Conservation (phyloP, 805 yeast genomes). For the Cyberlindnera euphorbiae region DNA sequence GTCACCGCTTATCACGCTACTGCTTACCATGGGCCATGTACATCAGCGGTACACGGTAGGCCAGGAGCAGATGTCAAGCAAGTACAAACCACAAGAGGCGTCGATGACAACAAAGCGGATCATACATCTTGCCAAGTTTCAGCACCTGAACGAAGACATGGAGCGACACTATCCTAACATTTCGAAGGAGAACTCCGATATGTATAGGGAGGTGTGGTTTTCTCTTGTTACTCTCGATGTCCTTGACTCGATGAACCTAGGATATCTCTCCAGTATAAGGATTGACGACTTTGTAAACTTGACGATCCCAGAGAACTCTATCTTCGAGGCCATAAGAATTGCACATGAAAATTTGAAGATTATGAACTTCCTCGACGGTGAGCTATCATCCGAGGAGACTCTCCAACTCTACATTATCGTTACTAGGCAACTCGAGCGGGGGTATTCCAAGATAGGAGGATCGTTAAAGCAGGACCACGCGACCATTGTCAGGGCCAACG, state of each 20-base stretch:
- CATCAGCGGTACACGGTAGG: neutral
- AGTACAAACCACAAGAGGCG: neutral
- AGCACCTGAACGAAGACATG: slow-evolving; percentile 3
- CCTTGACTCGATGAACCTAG: neutral
- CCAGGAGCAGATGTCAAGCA: neutral
- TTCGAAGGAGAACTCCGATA: neutral
- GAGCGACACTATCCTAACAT: neutral
- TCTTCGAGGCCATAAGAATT: neutral
- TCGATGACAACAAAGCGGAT: slow-evolving; percentile 1
- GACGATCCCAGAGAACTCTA: neutral
- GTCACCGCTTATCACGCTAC: too few relatives aligned
- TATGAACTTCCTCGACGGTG: slow-evolving; percentile 5
- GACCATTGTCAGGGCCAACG: too few relatives aligned
- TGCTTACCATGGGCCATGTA: neutral
- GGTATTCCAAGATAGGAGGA: neutral
- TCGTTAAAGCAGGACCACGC: too few relatives aligned
- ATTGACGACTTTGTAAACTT: neutral
- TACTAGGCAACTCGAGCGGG: neutral
- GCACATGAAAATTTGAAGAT: slow-evolving; percentile 2
- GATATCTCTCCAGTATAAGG: neutral
- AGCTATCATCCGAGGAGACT: slow-evolving; percentile 1
- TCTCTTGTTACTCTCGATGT: neutral
- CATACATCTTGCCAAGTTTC: neutral
- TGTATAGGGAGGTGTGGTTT: slow-evolving; percentile 2
- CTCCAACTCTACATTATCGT: neutral